A percentile compares a stretch with the other conserved stretches of the same genome.
These are phyloP conservation scores for Suillus ampliporus DNA, from an alignment of 768 basidiomycete genomes.

Conservation along the genomic window DNA sequence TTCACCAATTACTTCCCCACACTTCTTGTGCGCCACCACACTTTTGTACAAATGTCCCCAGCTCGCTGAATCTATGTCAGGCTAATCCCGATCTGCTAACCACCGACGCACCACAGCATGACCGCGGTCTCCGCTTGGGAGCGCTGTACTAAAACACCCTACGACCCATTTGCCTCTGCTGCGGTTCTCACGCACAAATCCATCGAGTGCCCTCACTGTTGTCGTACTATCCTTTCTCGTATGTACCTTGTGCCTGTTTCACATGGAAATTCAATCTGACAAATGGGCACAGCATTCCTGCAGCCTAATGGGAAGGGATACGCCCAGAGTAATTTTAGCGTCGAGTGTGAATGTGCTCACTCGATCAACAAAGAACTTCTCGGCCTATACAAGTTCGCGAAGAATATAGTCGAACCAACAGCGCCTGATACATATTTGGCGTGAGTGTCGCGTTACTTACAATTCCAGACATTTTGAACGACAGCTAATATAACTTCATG, in stretches of 20 bases:
- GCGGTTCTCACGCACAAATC: slow-evolving; percentile 21
- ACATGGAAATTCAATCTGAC: slow-evolving; percentile 7
- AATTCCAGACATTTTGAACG: neutral
- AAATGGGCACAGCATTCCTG: slow-evolving; percentile 41
- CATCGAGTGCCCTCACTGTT: slow-evolving; percentile 39
- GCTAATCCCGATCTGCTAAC: slow-evolving; percentile 7
- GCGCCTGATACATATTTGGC: slow-evolving; percentile 32
- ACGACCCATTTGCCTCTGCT: slow-evolving; percentile 35
- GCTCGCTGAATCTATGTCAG: neutral
- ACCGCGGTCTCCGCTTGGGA: slow-evolving; percentile 15
- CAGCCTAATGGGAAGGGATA: slow-evolving; percentile 49
- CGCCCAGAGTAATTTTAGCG: slow-evolving; percentile 46
- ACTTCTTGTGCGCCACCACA: slow-evolving; percentile 17
- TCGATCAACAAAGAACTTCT: slow-evolving; percentile 45
- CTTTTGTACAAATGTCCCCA: neutral
- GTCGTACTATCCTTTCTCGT: slow-evolving; percentile 24
- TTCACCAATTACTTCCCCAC: slow-evolving; percentile 16
- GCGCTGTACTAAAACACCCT: slow-evolving; percentile 21
- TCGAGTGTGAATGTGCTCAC: slow-evolving; percentile 42
- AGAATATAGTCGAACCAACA: slow-evolving; percentile 33
- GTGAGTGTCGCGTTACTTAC: slow-evolving; percentile 26
- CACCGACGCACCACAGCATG: slow-evolving; percentile 3
- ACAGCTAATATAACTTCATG: neutral
- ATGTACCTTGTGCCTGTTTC: slow-evolving; percentile 8
- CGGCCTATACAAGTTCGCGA: slow-evolving; percentile 44